phyloP scores from a whole-genome alignment of 306 rosid genomes.

The Lagenaria siceraria region DNA sequence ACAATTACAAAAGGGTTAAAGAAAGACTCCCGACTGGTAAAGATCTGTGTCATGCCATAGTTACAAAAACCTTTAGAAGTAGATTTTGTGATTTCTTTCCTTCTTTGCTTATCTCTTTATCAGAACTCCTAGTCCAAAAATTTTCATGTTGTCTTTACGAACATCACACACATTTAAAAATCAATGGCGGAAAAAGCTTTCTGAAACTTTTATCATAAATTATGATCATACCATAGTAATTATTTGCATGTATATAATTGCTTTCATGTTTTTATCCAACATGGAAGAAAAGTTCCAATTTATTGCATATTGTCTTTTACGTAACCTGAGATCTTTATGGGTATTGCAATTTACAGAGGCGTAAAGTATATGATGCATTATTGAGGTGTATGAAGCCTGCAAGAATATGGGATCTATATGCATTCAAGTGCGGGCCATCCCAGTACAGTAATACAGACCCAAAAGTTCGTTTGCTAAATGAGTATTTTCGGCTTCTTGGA shows the following conservation, averaged over 20 bases:
- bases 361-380: constrained; percentile 53
- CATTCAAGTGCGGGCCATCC: constrained; percentile 70
- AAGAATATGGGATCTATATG: constrained; percentile 73
- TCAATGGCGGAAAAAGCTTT: background rate
- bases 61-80: background rate
- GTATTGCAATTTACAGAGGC: constrained; percentile 51
- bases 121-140: background rate
- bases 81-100: background rate
- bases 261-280: background rate
- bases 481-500: constrained; percentile 93
- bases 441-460: constrained; percentile 54
- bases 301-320: constrained; percentile 20
- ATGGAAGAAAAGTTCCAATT: background rate
- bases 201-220: background rate
- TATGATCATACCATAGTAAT: background rate
- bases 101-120: background rate
- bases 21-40: background rate
- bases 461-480: constrained; percentile 67
- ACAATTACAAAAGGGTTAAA: background rate
- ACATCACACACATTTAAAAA: background rate
- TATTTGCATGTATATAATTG: background rate
- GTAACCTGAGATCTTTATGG: constrained; percentile 17
- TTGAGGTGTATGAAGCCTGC: constrained; percentile 48
- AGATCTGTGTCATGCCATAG: background rate
- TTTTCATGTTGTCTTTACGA: background rate